A percentile compares a stretch with the other conserved stretches of the same genome.
Evolutionary conservation across 1,284 basidiomycete genomes (phyloP).

Genomic region (Gastroboletus turbinatus): DNA sequence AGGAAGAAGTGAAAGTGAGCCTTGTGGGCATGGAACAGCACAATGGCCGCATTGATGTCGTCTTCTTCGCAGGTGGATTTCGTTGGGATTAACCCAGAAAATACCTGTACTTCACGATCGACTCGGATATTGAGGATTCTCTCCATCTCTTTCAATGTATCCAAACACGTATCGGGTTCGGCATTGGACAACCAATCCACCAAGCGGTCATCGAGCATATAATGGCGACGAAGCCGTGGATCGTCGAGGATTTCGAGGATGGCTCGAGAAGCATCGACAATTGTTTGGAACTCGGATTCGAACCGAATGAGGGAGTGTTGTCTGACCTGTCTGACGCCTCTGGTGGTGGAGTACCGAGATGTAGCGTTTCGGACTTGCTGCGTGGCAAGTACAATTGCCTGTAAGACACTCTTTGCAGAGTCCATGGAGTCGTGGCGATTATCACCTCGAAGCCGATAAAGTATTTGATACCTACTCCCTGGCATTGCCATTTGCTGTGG

Average conservation of each 20-base stretch:
- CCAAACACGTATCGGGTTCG: slow-evolving; percentile 4
- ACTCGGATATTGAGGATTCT: not conserved
- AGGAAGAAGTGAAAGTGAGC: too few relatives aligned
- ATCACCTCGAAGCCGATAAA: not conserved
- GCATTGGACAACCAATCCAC: slow-evolving; percentile 3
- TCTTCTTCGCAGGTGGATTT: not conserved
- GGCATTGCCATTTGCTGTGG: too few relatives aligned
- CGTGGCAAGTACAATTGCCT: not conserved
- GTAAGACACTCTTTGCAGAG: slow-evolving; percentile 3
- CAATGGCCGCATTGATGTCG: not conserved
- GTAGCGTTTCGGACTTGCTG: not conserved
- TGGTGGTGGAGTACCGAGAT: not conserved
- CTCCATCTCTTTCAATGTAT: not conserved
- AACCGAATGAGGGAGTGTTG: slow-evolving; percentile 14
- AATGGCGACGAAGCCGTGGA: not conserved
- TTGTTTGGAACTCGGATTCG: slow-evolving; percentile 13
- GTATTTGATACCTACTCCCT: too few relatives aligned
- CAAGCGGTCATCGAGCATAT: not conserved
- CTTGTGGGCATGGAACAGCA: not conserved
- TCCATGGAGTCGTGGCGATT: slow-evolving; percentile 3
- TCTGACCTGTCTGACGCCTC: slow-evolving; percentile 2
- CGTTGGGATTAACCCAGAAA: not conserved
- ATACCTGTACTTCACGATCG: not conserved
- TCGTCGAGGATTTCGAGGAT: not conserved
- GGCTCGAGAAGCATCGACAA: not conserved